Evolutionary conservation across 176 grass and related monocot genomes (phyloP), one percentile per base, ranked within the genome.

Genomic region (Oryza coarctata): DNA sequence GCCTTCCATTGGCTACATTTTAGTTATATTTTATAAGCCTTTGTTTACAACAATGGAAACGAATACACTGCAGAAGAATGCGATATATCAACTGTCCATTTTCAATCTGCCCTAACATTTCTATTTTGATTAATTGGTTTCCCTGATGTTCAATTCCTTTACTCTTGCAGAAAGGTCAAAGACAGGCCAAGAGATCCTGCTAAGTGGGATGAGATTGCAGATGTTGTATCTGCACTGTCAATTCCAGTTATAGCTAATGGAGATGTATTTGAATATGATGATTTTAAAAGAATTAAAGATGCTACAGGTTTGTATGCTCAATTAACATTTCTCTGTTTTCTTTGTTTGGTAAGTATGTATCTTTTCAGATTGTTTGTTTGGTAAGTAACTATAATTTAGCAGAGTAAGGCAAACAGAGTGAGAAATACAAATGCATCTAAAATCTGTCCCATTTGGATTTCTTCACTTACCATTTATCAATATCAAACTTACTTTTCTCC

Each of bases 181-280:
- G 96, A 95, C 80, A 95, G 88, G 68, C 91, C 93, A 66, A 93
- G 89, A 77, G 96, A 98, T 86, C 96, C 90, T 62, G 96, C 93
- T 57, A 98, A 92, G 68, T 98, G 96, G 96, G 88, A 95, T 82
- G 96, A 98, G 82, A 95, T 95, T 81, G 82, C 90, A 27, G 89
- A 98, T 89, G 93, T 98, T 75, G 93, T 93, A 18, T 90, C 93
- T 9, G 82, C 93, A 33, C 78, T 98, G 74, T 98, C 93, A 25
- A 95, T 98, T 88, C 93, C 96, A 77, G 90, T 98, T 87, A 98
- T 98, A 90, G 96, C 96, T 79, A 95, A 91, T 87, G 96, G 96
- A 69, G 93, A 98, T 84, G 89, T 95, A 69, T 95, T 95, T 68
- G 90, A 95, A 60, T 95, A 95, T 39, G 90, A 98, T 65, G 96